Evolutionary conservation across 83 land plant genomes (phyloP), one percentile per base, ranked within the genome.

Genomic region (Isoetes engelmannii): DNA sequence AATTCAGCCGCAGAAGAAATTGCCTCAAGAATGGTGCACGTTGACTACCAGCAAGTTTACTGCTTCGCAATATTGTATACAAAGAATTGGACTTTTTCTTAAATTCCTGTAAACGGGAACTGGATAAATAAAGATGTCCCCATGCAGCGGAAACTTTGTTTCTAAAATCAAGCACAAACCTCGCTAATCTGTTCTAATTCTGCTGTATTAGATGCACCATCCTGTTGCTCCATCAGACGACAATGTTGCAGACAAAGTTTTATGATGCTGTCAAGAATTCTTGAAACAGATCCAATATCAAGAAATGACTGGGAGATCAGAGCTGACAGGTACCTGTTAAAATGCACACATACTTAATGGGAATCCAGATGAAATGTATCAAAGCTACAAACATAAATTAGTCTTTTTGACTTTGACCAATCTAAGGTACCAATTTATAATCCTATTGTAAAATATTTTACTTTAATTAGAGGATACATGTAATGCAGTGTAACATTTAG

Each of bases 1-100:
- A 93, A 51, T 93, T 93, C 5, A 93, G 75, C 6, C 98, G 96
- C 63, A 90, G 71, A 28, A 93, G 87, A 64, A 93, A 90, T 43
- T 87, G 86, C 51, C 98, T 72, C 63, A 93, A 67, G 59, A 87
- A 93, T 15, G 98, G 96, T 37, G 98, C 98, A 4, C 96, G 77
- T 68, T 93, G 98, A 75, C 96, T 93, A 45, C 98, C 98, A 56
- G 90, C 98, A 71, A 93, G 84, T 73, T 92, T 86, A 80, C 88
- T 93, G 64, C 96, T 93, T 17, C 92, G 80, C 21, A 93, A 72
- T 72, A 93, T 93, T 10, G 98, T 93, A 63, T 93, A 93, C 19
- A 93, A 51, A 6, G 96, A 93, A 79, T 93, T 93, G 43, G 98
- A 93, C 75, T 93, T 93, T 70, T 90, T 90, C 75, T 93, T 90